Conservation (phyloP, 2,329 filamentous ascomycete species). For the Geoglossum cookeanum region DNA sequence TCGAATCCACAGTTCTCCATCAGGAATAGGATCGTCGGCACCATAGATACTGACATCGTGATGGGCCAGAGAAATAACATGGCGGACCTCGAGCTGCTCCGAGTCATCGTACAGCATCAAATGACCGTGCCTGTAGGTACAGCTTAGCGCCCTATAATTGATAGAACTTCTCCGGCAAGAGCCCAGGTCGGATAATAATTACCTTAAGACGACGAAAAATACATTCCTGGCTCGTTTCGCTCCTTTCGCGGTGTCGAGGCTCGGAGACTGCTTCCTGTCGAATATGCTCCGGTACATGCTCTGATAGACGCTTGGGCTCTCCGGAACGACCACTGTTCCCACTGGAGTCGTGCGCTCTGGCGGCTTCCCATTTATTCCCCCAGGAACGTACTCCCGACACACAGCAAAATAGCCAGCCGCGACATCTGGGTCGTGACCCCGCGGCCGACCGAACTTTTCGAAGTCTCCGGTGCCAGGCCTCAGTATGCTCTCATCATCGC, state of each 20-base stretch:
- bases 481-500: slow-evolving; percentile 46
- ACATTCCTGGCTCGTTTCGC: slow-evolving; percentile 56
- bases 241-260: slow-evolving; percentile 32
- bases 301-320: slow-evolving; percentile 91
- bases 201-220: slow-evolving; percentile 84
- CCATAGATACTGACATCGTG: slow-evolving; percentile 73
- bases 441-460: slow-evolving; percentile 7
- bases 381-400: slow-evolving; percentile 77
- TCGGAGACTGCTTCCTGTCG: slow-evolving; percentile 48
- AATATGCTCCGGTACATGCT: slow-evolving; percentile 96
- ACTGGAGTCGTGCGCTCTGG: slow-evolving; percentile 70
- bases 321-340: slow-evolving; percentile 55
- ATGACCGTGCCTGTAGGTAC: slow-evolving; percentile 54
- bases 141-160: slow-evolving; percentile 6
- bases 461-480: slow-evolving; percentile 33
- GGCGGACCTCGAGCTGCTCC: slow-evolving; percentile 84
- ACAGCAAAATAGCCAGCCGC: slow-evolving; percentile 91
- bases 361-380: slow-evolving; percentile 80
- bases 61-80: slow-evolving; percentile 83
- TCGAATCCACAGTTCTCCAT: slow-evolving; percentile 92
- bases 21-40: slow-evolving; percentile 43
- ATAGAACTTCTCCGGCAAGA: not conserved
- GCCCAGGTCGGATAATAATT: slow-evolving; percentile 15
- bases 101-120: slow-evolving; percentile 95
- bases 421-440: slow-evolving; percentile 49